Evolutionary conservation across 768 basidiomycete species (phyloP).

Genomic region (Sporobolomyces phaffii): DNA sequence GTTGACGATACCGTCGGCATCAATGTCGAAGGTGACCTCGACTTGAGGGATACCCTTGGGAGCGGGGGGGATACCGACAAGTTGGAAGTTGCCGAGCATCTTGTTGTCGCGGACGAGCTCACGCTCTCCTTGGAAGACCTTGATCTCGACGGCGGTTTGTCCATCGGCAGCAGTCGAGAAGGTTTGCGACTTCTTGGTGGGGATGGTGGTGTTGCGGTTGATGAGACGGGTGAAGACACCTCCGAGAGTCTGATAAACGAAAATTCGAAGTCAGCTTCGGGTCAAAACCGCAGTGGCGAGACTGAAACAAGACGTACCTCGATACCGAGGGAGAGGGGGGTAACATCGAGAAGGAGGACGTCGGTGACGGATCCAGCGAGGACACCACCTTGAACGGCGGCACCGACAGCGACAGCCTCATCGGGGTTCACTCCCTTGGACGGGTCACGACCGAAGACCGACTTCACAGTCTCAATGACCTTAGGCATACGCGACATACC

Average conservation of each 20-base stretch:
- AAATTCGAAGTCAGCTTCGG: slow-evolving; percentile 10
- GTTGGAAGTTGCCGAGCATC: slow-evolving; percentile 97
- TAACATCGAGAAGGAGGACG: slow-evolving; percentile 80
- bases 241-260: slow-evolving; percentile 75
- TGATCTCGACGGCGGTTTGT: slow-evolving; percentile 98
- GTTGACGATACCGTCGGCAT: slow-evolving; percentile 84
- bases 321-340: slow-evolving; percentile 87
- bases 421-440: slow-evolving; percentile 99
- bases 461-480: slow-evolving; percentile 88
- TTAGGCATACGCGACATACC: slow-evolving; percentile 98
- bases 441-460: slow-evolving; percentile 89
- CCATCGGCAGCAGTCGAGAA: slow-evolving; percentile 99
- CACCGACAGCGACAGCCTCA: slow-evolving; percentile 97
- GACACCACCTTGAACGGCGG: slow-evolving; percentile 96
- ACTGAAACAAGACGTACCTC: slow-evolving; percentile 24
- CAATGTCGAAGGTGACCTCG: slow-evolving; percentile 91
- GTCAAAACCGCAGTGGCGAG: no score
- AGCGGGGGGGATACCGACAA: slow-evolving; percentile 89
- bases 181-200: slow-evolving; percentile 97
- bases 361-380: slow-evolving; percentile 93
- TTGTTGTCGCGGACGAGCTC: slow-evolving; percentile 98
- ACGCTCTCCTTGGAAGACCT: slow-evolving; percentile 99
- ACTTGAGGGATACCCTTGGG: slow-evolving; percentile 79
- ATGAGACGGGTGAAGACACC: slow-evolving; percentile 99
- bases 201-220: slow-evolving; percentile 95